These are phyloP conservation scores for Carex scoparia DNA, from an alignment of 176 grass and related monocot genomes.

Conservation along the genomic window DNA sequence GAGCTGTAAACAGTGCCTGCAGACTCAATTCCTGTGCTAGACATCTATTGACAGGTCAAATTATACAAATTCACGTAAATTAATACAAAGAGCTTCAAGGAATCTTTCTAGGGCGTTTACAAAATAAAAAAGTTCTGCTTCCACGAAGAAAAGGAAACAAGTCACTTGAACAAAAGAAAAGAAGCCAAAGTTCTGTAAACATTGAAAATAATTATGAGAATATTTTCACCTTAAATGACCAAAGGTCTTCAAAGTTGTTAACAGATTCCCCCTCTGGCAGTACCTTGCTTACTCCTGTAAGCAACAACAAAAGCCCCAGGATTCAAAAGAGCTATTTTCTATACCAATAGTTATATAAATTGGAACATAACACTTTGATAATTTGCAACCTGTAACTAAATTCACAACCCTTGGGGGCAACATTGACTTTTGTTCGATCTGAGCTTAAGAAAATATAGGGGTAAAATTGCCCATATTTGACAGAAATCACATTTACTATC, in stretches of 20 bases:
- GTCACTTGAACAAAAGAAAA: neutral
- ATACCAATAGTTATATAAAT: neutral
- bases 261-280: constrained; percentile 46
- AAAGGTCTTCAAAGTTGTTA: constrained; percentile 58
- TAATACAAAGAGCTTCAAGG: neutral
- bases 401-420: neutral
- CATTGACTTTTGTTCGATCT: neutral
- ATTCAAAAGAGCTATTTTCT: neutral
- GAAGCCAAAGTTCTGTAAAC: neutral
- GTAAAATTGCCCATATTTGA: neutral
- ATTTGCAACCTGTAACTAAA: neutral
- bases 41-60: neutral
- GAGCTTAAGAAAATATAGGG: neutral
- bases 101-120: neutral
- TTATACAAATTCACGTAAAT: neutral
- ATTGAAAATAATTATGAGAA: neutral
- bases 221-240: constrained; percentile 58
- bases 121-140: neutral
- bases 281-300: constrained; percentile 59
- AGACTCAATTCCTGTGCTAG: neutral
- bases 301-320: neutral
- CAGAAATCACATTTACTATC: neutral
- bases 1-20: neutral
- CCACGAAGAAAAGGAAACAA: neutral
- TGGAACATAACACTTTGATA: neutral